Conservation (phyloP, 2,329 filamentous ascomycete species). For the Sporothrix sp. region DNA sequence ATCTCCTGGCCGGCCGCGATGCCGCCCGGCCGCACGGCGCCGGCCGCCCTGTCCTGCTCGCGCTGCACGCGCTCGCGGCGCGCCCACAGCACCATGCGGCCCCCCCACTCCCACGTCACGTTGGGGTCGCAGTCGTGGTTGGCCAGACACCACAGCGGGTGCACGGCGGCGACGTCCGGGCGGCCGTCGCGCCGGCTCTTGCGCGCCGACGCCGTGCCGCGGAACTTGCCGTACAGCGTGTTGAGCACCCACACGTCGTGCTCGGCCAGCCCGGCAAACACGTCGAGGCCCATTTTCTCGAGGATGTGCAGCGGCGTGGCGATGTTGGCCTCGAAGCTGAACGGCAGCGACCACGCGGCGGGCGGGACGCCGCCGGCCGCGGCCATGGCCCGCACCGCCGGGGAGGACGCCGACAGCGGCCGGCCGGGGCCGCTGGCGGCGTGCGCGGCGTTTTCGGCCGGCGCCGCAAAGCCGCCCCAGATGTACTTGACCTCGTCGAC, state of each 20-base stretch:
- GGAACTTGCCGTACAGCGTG: constrained; percentile 85
- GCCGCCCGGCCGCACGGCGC: constrained; percentile 35
- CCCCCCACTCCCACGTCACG: constrained; percentile 88
- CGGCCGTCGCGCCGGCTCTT: constrained; percentile 67
- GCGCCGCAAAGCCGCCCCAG: constrained; percentile 56
- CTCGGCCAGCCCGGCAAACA: constrained; percentile 47
- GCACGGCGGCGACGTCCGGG: constrained; percentile 85
- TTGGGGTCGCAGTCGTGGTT: constrained; percentile 97
- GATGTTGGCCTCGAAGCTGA: constrained; percentile 68
- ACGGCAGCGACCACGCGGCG: constrained; percentile 60
- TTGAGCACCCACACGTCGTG: constrained; percentile 81
- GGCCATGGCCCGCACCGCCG: not conserved
- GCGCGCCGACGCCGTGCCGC: constrained; percentile 81
- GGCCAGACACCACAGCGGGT: constrained; percentile 91
- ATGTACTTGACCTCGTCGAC: constrained; percentile 56
- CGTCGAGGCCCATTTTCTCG: constrained; percentile 76
- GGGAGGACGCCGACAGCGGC: not conserved
- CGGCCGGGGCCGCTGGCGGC: constrained; percentile 32
- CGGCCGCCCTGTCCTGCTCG: constrained; percentile 8
- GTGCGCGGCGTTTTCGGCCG: constrained; percentile 42
- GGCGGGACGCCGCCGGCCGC: constrained; percentile 41
- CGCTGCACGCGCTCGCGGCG: constrained; percentile 46
- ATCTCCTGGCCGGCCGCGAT: constrained; percentile 76
- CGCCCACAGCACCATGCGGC: constrained; percentile 61
- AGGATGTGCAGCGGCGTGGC: constrained; percentile 66